phyloP scores from a whole-genome alignment of 352 stramenopile species.

The Pythium periplocum region DNA sequence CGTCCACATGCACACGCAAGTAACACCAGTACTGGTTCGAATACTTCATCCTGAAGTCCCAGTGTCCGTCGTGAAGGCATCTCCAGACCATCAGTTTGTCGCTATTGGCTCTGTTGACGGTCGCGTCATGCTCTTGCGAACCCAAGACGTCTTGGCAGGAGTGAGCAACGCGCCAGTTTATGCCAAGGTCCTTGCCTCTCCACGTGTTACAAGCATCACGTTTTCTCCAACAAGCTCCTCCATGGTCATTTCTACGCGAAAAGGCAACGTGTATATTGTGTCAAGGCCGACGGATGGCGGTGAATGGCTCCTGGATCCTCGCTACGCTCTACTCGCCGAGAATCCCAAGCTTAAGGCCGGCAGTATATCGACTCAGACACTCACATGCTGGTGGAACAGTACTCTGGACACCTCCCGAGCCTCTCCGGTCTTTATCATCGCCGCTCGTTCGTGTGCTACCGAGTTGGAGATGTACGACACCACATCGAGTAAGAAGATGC shows the following conservation, averaged over 20 bases:
- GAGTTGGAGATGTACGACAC: conserved; percentile 48
- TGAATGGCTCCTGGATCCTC: conserved; percentile 22
- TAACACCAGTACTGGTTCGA: not conserved
- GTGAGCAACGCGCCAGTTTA: conserved; percentile 12
- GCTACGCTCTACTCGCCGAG: conserved; percentile 23
- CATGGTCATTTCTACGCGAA: conserved; percentile 44
- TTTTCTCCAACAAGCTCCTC: conserved; percentile 29
- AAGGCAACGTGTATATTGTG: conserved; percentile 64
- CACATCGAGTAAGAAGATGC: conserved; percentile 30
- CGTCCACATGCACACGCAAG: not conserved
- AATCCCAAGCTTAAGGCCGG: conserved; percentile 37
- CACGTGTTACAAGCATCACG: conserved; percentile 46
- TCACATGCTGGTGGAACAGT: conserved; percentile 42
- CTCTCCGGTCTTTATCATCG: conserved; percentile 34
- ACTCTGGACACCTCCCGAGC: not conserved
- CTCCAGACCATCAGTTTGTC: conserved; percentile 20
- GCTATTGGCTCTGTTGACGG: conserved; percentile 50
- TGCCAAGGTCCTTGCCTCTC: conserved; percentile 34
- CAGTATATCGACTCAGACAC: conserved; percentile 30
- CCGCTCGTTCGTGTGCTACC: conserved; percentile 24
- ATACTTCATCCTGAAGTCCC: conserved; percentile 16
- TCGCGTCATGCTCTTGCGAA: conserved; percentile 26
- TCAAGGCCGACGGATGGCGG: not conserved
- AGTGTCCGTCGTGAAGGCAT: conserved; percentile 38
- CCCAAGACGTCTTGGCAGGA: not conserved